A percentile compares a stretch with the other conserved stretches of the same genome.
These are phyloP conservation scores for Paulownia fortunei DNA, from an alignment of 257 asterid genomes.

Conservation along the genomic window DNA sequence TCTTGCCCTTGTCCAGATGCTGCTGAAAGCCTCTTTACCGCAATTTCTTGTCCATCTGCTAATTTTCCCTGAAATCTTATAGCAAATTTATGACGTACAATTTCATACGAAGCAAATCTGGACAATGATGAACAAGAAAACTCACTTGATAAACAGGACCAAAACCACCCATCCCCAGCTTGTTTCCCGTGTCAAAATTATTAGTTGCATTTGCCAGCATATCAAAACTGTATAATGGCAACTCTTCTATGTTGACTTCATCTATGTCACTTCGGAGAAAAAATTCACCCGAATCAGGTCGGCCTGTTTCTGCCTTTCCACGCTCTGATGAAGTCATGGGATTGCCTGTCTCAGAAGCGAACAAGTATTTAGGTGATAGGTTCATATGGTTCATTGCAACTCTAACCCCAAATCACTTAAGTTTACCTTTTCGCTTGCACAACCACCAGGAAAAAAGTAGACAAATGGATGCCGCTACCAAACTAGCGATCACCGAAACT, in stretches of 20 bases:
- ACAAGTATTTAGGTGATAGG: too few relatives aligned
- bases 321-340: background rate
- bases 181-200: conserved; percentile 32
- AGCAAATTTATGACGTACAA: too few relatives aligned
- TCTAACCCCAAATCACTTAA: too few relatives aligned
- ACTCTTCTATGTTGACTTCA: conserved; percentile 38
- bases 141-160: conserved; percentile 50
- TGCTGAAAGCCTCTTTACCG: conserved; percentile 52
- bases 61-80: too few relatives aligned
- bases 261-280: conserved; percentile 30
- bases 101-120: background rate
- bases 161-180: conserved; percentile 55
- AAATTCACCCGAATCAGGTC: conserved; percentile 18
- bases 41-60: conserved; percentile 40
- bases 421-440: conserved; percentile 28
- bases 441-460: conserved; percentile 35
- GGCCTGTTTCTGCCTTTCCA: conserved; percentile 14
- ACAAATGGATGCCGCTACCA: conserved; percentile 23
- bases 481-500: conserved; percentile 13
- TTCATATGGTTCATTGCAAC: too few relatives aligned
- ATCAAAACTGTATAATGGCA: conserved; percentile 42
- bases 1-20: conserved; percentile 46
- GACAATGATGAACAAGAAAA: background rate
- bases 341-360: conserved; percentile 15
- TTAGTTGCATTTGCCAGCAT: conserved; percentile 39